Base-by-base conservation (phyloP, 1,284 basidiomycete genomes). In the Nidula niveotomentosa region DNA sequence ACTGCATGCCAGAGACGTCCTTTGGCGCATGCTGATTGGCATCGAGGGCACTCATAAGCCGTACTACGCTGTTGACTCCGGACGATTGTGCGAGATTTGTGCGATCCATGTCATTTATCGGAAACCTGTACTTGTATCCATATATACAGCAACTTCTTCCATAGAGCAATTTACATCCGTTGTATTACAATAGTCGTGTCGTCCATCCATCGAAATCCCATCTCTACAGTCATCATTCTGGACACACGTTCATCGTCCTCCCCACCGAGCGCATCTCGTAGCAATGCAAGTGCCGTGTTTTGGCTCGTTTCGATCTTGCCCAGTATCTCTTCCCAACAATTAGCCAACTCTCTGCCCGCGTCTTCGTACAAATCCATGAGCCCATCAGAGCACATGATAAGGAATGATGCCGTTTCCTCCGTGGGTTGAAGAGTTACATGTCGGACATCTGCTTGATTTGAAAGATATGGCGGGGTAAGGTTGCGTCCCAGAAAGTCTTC, bases 141-240 rank as follows among this genome's bases (percentile, higher is more conserved):
- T 23, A 23, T 23, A 23, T 23, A 23, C 23, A 23, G 23, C 4
- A 23, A 23, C 4, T 23, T 23, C n/a, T 2, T 23, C 23, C 23
- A 23, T 23, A 23, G 23, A 23, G 23, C 54, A 33, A 48, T 44
- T 47, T 56, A 63, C 46, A 71, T 50, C 33, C 65, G 64, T 41
- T 69, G 66, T 3, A 87, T 77, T 23, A 86, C 58, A 36, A 88
- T 76, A 0, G 85, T 88, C n/a, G 83, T 81, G 65, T 88, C 86
- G 65, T 88, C 86, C 75, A 87, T 83, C 86, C 86, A 88, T 56
- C 77, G 76, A 41, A 76, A 77, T 43, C 76, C 73, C 77, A 84
- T 83, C 65, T 88, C 85, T 44, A 88, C 76, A 8, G 85, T 86
- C 48, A 88, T 64, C 59, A 79, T 76, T 53, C 78, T 73, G n/a